These are phyloP conservation scores for Neurospora sp. DNA, from an alignment of 495 filamentous ascomycete species.

Conservation along the genomic window DNA sequence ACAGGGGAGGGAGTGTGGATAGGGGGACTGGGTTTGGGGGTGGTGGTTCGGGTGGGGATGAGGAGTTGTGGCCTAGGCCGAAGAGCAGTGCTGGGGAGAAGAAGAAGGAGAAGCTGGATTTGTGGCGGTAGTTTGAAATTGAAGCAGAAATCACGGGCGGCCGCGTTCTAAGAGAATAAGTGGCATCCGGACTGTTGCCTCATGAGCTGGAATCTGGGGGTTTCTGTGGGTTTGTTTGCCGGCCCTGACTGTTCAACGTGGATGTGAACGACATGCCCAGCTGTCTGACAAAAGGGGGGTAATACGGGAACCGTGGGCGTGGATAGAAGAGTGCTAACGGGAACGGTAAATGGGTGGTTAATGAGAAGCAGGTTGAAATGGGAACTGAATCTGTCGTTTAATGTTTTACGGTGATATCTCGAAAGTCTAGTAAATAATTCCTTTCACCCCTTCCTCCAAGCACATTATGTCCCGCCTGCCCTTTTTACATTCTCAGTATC, in stretches of 20 bases:
- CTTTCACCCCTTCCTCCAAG: background rate
- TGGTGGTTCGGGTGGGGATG: conserved; percentile 13
- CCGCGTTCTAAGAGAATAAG: background rate
- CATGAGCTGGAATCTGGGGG: background rate
- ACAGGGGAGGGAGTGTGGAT: background rate
- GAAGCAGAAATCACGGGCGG: background rate
- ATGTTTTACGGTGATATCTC: background rate
- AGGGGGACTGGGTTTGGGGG: conserved; percentile 1
- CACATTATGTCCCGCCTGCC: background rate
- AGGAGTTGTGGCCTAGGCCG: conserved; percentile 33
- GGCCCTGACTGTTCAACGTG: background rate
- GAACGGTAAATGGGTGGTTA: background rate
- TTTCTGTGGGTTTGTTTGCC: background rate
- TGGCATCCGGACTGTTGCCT: background rate
- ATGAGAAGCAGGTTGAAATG: background rate
- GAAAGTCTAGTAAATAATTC: background rate
- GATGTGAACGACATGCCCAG: background rate
- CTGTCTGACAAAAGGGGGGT: background rate
- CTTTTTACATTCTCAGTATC: background rate
- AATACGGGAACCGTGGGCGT: background rate
- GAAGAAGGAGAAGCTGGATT: conserved; percentile 33
- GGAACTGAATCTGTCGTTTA: background rate
- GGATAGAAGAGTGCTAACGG: background rate
- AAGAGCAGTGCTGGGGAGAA: conserved; percentile 28
- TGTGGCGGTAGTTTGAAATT: conserved; percentile 28